phyloP scores from a whole-genome alignment of 768 basidiomycete species.

The Mycena albidolilacea region DNA sequence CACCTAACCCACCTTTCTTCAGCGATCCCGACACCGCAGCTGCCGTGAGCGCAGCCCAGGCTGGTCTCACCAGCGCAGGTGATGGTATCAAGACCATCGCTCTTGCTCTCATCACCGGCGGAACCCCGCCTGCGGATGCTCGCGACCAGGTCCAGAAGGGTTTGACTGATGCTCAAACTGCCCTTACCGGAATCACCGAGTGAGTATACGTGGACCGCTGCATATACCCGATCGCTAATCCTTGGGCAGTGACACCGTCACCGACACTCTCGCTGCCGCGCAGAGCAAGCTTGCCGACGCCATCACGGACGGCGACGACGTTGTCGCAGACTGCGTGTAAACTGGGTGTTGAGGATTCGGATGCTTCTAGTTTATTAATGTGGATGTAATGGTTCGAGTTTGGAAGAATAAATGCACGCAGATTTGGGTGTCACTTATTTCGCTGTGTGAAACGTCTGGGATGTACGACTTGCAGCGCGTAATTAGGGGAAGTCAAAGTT shows the following conservation, averaged over 20 bases:
- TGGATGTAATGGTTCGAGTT: constrained; percentile 28
- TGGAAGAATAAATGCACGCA: constrained; percentile 35
- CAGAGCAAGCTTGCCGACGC: constrained; percentile 32
- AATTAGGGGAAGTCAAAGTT: no score
- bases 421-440: constrained; percentile 31
- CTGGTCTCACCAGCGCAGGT: constrained; percentile 39
- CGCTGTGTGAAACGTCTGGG: background rate
- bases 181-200: constrained; percentile 37
- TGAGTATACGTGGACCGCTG: constrained; percentile 7
- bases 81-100: constrained; percentile 43
- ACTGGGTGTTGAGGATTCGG: background rate
- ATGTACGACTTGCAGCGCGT: no score
- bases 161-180: constrained; percentile 39
- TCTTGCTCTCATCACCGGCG: constrained; percentile 42
- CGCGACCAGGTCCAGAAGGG: constrained; percentile 39
- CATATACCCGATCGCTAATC: background rate
- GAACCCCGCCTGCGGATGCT: constrained; percentile 41
- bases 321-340: constrained; percentile 35
- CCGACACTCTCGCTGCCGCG: constrained; percentile 22
- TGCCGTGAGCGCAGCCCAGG: constrained; percentile 34
- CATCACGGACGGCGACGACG: constrained; percentile 32
- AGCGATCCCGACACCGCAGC: constrained; percentile 39
- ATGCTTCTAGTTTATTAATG: constrained; percentile 10
- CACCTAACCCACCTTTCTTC: background rate
- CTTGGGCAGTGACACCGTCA: constrained; percentile 13